Percentiles rank a stretch among this genome's conserved stretches.
Conservation (phyloP, 768 basidiomycete genomes). For the Hemileccinum impolitum region DNA sequence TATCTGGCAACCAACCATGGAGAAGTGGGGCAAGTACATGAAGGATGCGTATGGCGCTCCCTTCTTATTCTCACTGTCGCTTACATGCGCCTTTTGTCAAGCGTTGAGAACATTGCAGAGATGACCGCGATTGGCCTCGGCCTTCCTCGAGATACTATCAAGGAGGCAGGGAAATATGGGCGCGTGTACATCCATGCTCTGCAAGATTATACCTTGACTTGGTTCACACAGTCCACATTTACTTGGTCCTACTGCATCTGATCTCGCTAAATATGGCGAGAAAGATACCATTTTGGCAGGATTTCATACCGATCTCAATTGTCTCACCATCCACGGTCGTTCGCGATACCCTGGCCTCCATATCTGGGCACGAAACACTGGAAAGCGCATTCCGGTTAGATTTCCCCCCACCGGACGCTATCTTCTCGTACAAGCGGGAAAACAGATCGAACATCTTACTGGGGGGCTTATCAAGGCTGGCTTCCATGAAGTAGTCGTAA, state of each 20-base stretch:
- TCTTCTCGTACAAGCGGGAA: conserved; percentile 92
- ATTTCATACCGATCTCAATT: conserved; percentile 93
- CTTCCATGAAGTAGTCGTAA: conserved; percentile 93
- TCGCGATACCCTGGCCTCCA: conserved; percentile 85
- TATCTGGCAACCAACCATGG: conserved; percentile 71
- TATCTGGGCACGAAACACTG: conserved; percentile 94
- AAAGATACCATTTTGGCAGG: conserved; percentile 88
- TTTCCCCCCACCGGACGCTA: conserved; percentile 79
- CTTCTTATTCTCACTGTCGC: conserved; percentile 2
- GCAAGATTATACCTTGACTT: neutral
- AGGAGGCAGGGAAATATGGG: conserved; percentile 83
- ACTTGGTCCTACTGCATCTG: conserved; percentile 91
- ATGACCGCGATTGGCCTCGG: conserved; percentile 87
- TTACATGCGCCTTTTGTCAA: conserved; percentile 26
- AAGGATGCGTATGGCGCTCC: conserved; percentile 66
- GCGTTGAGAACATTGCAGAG: conserved; percentile 82
- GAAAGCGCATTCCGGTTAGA: conserved; percentile 82
- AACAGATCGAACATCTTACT: conserved; percentile 86
- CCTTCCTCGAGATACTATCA: conserved; percentile 64
- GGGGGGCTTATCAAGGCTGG: conserved; percentile 89
- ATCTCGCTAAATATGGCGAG: conserved; percentile 73
- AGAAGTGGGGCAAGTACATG: conserved; percentile 87
- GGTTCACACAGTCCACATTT: conserved; percentile 62
- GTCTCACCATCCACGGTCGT: conserved; percentile 87
- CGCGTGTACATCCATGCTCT: conserved; percentile 30